A percentile compares a stretch with the other conserved stretches of the same genome.
Conservation (phyloP, 192 early-diverging fungal genomes). For the Piromyces sp. region DNA sequence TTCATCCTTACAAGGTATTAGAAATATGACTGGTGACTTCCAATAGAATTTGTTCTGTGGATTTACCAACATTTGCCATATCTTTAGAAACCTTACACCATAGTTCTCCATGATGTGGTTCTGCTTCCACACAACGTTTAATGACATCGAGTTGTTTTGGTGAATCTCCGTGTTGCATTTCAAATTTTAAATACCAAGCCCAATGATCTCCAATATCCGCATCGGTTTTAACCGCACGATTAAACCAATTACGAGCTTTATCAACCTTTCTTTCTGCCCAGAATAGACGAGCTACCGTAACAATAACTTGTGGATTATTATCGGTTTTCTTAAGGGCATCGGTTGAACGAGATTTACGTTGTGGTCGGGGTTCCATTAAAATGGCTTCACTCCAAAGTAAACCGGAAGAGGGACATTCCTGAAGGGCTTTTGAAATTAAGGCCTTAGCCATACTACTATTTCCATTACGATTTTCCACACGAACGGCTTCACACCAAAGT, state of each 20-base stretch:
- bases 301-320: slow-evolving; percentile 60
- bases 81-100: slow-evolving; percentile 75
- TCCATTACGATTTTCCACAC: slow-evolving; percentile 57
- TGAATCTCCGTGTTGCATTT: slow-evolving; percentile 52
- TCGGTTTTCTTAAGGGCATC: slow-evolving; percentile 88
- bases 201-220: slow-evolving; percentile 80
- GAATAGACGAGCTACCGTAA: slow-evolving; percentile 75
- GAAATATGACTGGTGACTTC: neutral
- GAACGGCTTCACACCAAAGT: slow-evolving; percentile 73
- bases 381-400: slow-evolving; percentile 77
- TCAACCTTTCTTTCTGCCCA: slow-evolving; percentile 85
- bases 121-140: slow-evolving; percentile 48
- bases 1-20: neutral
- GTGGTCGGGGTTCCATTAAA: slow-evolving; percentile 63
- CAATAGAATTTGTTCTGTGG: slow-evolving; percentile 35
- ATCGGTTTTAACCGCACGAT: slow-evolving; percentile 60
- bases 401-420: slow-evolving; percentile 79
- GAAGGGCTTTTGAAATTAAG: slow-evolving; percentile 72
- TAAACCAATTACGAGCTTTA: slow-evolving; percentile 87
- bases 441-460: slow-evolving; percentile 50
- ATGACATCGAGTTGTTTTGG: slow-evolving; percentile 34
- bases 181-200: slow-evolving; percentile 92
- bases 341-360: slow-evolving; percentile 65
- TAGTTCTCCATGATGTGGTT: slow-evolving; percentile 75
- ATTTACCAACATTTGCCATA: slow-evolving; percentile 46